Conservation (phyloP, 108 stramenopile genomes). For the Cylindrotheca fusiformis region DNA sequence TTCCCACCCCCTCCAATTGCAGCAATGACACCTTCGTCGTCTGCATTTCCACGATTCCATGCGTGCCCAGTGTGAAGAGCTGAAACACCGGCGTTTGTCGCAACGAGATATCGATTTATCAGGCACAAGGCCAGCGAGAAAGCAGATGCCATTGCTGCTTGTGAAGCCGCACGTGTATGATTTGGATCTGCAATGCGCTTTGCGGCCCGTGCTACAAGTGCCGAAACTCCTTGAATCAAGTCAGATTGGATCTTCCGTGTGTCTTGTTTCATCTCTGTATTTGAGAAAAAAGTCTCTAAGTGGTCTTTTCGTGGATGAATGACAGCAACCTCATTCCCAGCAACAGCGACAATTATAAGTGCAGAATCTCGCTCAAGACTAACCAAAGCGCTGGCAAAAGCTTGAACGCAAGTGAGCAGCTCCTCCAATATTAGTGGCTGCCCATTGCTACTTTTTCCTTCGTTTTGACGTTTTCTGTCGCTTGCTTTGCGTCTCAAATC, state of each 20-base stretch:
- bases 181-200: constrained; percentile 10
- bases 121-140: constrained; percentile 67
- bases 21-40: constrained; percentile 76
- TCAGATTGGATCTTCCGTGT: constrained; percentile 45
- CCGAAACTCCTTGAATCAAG: constrained; percentile 63
- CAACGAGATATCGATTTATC: constrained; percentile 79
- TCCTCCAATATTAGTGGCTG: constrained; percentile 70
- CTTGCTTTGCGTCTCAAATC: constrained; percentile 41
- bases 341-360: constrained; percentile 69
- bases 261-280: constrained; percentile 55
- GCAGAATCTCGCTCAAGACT: constrained; percentile 63
- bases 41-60: constrained; percentile 37
- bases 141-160: constrained; percentile 71
- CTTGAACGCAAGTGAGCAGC: constrained; percentile 48
- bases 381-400: constrained; percentile 50
- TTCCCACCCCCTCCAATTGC: constrained; percentile 39
- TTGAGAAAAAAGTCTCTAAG: constrained; percentile 45
- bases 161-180: constrained; percentile 8
- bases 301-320: constrained; percentile 76
- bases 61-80: constrained; percentile 37
- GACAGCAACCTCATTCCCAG: constrained; percentile 59
- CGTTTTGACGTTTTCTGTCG: constrained; percentile 50
- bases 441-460: constrained; percentile 61
- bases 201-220: constrained; percentile 57
- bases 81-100: constrained; percentile 65